Percentiles rank a stretch among this genome's conserved stretches.
Conservation (phyloP, 345 rosid species). For the Eucalyptus melliodora region DNA sequence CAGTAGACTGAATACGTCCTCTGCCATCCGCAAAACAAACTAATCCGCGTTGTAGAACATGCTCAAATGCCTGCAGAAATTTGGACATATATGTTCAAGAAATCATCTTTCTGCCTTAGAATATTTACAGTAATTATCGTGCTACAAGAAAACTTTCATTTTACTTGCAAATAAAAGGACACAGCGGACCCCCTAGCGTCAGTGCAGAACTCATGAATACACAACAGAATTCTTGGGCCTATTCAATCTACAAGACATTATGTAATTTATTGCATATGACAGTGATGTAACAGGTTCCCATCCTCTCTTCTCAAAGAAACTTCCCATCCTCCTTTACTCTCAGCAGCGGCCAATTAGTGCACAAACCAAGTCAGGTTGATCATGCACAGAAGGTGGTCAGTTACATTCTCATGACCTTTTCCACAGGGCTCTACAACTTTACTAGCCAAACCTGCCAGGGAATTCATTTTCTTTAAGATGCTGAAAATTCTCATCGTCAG, state of each 20-base stretch:
- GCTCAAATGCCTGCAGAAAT: constrained; percentile 75
- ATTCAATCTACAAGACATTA: not conserved
- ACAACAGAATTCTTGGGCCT: not conserved
- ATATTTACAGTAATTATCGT: not conserved
- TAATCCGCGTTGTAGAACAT: constrained; percentile 50
- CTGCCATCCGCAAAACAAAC: constrained; percentile 56
- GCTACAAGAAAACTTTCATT: not conserved
- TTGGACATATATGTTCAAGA: not conserved
- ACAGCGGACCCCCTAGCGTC: not conserved
- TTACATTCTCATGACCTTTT: not conserved
- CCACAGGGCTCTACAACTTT: not conserved
- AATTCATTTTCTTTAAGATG: not conserved
- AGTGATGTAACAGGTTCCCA: not conserved
- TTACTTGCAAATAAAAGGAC: not conserved
- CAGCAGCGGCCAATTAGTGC: not conserved
- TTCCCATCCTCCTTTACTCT: not conserved
- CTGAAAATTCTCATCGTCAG: not conserved
- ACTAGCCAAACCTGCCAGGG: not conserved
- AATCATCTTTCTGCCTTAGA: not conserved
- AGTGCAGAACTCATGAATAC: not conserved
- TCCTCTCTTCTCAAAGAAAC: not conserved
- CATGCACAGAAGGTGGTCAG: not conserved
- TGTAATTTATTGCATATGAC: not conserved
- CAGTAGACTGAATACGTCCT: constrained; percentile 53
- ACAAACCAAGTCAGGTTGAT: not conserved